phyloP scores from a whole-genome alignment of 164 flowering plant genomes.

The Aristolochia fimbriata region DNA sequence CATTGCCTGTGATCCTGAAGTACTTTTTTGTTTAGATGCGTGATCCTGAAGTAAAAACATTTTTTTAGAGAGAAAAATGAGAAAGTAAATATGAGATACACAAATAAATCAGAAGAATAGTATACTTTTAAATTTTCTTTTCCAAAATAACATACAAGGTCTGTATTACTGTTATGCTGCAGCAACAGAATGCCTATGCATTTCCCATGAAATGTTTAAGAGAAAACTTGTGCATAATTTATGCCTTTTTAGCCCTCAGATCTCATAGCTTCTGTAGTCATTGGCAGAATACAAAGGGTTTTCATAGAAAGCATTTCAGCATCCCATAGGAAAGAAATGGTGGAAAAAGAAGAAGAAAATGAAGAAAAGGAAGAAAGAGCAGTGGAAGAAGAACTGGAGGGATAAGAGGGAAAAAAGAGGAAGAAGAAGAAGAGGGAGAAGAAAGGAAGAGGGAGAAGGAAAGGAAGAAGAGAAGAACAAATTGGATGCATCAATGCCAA shows the following conservation, averaged over 20 bases:
- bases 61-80: too few relatives aligned
- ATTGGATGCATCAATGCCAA: background rate
- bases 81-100: too few relatives aligned
- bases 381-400: background rate
- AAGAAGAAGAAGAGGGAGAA: background rate
- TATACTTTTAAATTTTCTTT: background rate
- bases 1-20: too few relatives aligned
- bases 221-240: background rate
- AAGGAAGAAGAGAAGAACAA: background rate
- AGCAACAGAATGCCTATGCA: background rate
- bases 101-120: too few relatives aligned
- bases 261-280: slow-evolving; percentile 1
- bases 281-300: background rate
- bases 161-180: background rate
- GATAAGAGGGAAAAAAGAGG: background rate
- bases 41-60: too few relatives aligned
- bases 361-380: background rate
- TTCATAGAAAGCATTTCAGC: background rate
- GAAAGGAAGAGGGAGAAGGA: background rate
- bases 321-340: too few relatives aligned
- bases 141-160: background rate
- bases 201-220: background rate
- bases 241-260: background rate
- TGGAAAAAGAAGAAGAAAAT: background rate
- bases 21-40: too few relatives aligned